Conservation (phyloP, 108 stramenopile genomes). For the Pseudonitzschia delicatissima region DNA sequence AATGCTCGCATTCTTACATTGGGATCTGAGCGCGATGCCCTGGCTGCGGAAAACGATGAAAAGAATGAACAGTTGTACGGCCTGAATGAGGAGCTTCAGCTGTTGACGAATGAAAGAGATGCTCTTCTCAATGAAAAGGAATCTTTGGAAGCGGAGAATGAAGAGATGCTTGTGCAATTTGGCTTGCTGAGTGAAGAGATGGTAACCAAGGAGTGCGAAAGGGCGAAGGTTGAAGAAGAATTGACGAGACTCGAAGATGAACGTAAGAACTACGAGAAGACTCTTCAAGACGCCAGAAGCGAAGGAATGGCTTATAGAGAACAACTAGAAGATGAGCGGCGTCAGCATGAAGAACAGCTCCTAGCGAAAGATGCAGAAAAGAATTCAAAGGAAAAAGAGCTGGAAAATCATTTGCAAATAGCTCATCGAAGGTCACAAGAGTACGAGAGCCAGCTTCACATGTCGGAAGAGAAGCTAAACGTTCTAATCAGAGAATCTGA, state of each 20-base stretch:
- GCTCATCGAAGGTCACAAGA: background rate
- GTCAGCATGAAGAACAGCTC: background rate
- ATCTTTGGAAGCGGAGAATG: conserved; percentile 61
- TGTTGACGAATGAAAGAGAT: conserved; percentile 19
- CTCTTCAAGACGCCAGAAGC: background rate
- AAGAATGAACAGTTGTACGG: background rate
- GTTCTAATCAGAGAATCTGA: background rate
- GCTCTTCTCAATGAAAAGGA: conserved; percentile 34
- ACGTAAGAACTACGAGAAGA: background rate
- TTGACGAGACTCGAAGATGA: background rate
- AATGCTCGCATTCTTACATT: too few relatives aligned
- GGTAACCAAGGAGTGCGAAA: conserved; percentile 38
- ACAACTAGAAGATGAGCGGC: background rate
- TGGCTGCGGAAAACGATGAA: background rate
- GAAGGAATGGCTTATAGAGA: background rate
- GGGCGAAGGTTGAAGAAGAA: background rate
- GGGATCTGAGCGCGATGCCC: background rate
- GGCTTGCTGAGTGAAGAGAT: conserved; percentile 70
- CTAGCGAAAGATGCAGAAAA: background rate
- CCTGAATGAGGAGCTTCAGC: conserved; percentile 7
- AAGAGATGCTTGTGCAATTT: conserved; percentile 80
- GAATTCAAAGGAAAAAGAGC: background rate
- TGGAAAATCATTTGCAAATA: background rate
- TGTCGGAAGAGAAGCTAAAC: conserved; percentile 3
- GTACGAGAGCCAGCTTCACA: background rate